Percentiles rank a stretch among this genome's conserved stretches.
These are phyloP conservation scores for Cucurbita maxima DNA, from an alignment of 306 rosid genomes.

Conservation along the genomic window DNA sequence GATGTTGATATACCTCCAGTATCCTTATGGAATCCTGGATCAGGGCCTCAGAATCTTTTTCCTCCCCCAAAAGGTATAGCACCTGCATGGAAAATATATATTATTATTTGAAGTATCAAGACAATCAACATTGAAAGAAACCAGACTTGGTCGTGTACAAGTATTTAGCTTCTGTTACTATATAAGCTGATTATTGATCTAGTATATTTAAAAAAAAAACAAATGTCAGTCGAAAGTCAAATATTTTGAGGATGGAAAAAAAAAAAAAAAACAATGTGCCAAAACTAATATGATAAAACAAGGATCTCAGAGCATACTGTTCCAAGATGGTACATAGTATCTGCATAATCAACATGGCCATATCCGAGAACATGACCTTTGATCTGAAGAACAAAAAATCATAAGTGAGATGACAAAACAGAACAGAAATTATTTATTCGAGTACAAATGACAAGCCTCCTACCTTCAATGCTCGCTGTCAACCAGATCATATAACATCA, in stretches of 20 bases:
- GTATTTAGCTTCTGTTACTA: neutral
- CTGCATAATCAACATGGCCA: conserved; percentile 65
- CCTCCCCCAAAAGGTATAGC: conserved; percentile 64
- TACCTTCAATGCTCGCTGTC: conserved; percentile 86
- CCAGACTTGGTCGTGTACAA: neutral
- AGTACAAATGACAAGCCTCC: conserved; percentile 1
- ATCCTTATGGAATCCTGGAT: conserved; percentile 63
- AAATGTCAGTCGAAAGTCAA: neutral
- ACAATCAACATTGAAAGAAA: conserved; percentile 7
- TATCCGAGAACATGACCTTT: conserved; percentile 62
- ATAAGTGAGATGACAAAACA: conserved; percentile 1
- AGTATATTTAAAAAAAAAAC: neutral
- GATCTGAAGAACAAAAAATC: conserved; percentile 35
- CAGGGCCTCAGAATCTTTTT: conserved; percentile 51
- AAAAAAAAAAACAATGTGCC: neutral
- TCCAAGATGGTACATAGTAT: conserved; percentile 85
- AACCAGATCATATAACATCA: conserved; percentile 13
- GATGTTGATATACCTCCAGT: conserved; percentile 48
- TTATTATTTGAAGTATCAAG: neutral
- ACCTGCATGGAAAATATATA: conserved; percentile 35
- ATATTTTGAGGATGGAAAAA: neutral
- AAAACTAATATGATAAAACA: conserved; percentile 1
- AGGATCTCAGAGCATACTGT: conserved; percentile 32
- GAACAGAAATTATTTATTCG: neutral
- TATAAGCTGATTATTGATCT: neutral